Evolutionary conservation across 2,329 filamentous ascomycete species (phyloP), one percentile per base, ranked within the genome.

Genomic region (Mycosphaerella sp.): DNA sequence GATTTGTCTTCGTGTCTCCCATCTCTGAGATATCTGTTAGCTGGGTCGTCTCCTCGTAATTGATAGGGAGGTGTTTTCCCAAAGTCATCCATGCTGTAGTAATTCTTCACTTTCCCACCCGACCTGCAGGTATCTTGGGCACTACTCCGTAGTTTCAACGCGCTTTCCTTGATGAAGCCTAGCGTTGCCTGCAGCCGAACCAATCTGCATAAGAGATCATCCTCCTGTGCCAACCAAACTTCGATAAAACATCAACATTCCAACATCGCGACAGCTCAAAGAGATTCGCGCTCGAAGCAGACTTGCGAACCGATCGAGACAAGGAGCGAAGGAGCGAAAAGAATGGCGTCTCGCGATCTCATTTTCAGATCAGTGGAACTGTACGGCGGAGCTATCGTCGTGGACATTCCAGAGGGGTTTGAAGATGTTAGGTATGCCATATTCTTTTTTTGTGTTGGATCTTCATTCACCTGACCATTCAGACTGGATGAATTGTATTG

Each of bases 371-470:
- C 32, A 2, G 51, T 52, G 36, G 37, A 50, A 49, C 80, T 90
- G 41, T 90, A 83, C 66, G 86, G 86, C 66, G 85, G 85, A 66
- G 85, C 86, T 54, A 79, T 89, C 56, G 75, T 78, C 58, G 80
- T 77, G 62, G 84, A 88, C 55, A 73, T 89, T 12, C 86, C 86
- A 12, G 68, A 74, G 45, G 77, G 76, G 57, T 88, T 87, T 68
- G 79, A 79, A 60, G 86, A 90, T 63, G 84, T 87, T 52, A 88
- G 84, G 86, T 87, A 72, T 56, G 70, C 62, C 27, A 25, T 41
- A 16, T 36, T 40, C 27, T 48, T 21, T 8, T 39, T 18, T 5
- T 25, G 5, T 25, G 7, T 1, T 25, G 1, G 6, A 25, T 25
- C 21, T 25, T 6, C 21, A 3, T 4, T 25, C 21, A 25, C 21